Base-by-base conservation (phyloP, 2,329 filamentous ascomycete genomes). In the Arthrobotrys pseudoclavata region DNA sequence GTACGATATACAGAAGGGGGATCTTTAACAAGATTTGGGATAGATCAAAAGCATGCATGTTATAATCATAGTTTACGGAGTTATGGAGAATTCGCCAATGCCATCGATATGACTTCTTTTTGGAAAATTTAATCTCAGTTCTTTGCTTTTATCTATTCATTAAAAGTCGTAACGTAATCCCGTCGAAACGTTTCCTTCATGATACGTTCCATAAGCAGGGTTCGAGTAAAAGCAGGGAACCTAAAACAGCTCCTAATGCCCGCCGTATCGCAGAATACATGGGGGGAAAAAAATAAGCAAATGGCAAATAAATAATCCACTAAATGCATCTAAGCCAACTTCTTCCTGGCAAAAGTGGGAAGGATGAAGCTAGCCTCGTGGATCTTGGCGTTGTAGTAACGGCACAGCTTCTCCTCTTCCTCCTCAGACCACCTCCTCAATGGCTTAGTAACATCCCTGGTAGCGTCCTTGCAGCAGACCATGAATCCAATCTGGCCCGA, bases 401-500 rank as follows among this genome's bases (percentile, higher is more conserved):
- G 89, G 92, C 93, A 97, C 82, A 95, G 87, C 85, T 93, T 91
- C 83, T 93, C 91, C 89, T 99, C 96, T 86, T 98, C 94, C 86
- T 96, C 94, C 80, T 88, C 84, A 80, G 89, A 87, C 91, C 94
- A 97, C 82, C 86, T 87, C 83, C 96, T 91, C 79, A 97, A 83
- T 67, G 96, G 96, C 85, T 91, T 92, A 85, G 89, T 93, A 84
- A 98, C 89, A 86, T 99, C 89, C 84, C 91, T 89, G 83, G 86
- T 90, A 84, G 90, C 87, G 84, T 98, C 95, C 90, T 99, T 98
- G 91, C 89, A 92, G 91, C 96, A 98, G 84, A 99, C 93, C 94
- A 99, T 97, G 91, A 99, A 99, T 84, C 96, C 96, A 83, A 99
- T 99, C 88, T 99, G 96, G 84, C 96, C 96, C 71, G 93, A 97